These are phyloP conservation scores for Blastobotrys robertii DNA, from an alignment of 805 yeast species.

Conservation along the genomic window DNA sequence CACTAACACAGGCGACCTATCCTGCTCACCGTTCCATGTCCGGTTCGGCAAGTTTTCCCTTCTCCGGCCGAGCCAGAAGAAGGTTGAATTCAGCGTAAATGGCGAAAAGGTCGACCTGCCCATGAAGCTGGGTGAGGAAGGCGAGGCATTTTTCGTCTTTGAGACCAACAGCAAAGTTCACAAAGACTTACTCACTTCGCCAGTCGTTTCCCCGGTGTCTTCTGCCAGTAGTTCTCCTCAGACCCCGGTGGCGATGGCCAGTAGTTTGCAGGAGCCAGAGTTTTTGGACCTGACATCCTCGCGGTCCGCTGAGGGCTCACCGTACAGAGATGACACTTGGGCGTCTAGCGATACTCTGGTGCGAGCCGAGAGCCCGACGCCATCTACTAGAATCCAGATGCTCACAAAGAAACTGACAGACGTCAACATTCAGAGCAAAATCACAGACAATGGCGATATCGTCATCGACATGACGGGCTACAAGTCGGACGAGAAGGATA, in stretches of 20 bases:
- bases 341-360: background rate
- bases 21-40: slow-evolving; percentile 94
- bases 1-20: slow-evolving; percentile 39
- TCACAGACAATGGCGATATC: slow-evolving; percentile 83
- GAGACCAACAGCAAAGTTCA: slow-evolving; percentile 72
- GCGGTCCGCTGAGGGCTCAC: background rate
- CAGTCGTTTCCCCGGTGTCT: slow-evolving; percentile 63
- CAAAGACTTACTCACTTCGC: slow-evolving; percentile 70
- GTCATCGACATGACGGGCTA: slow-evolving; percentile 93
- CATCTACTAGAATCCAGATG: slow-evolving; percentile 40
- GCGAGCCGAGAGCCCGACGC: slow-evolving; percentile 11
- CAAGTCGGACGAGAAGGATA: slow-evolving; percentile 72
- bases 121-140: slow-evolving; percentile 95
- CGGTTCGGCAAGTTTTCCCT: slow-evolving; percentile 92
- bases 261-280: slow-evolving; percentile 37
- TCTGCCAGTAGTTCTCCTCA: slow-evolving; percentile 27
- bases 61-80: slow-evolving; percentile 89
- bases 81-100: slow-evolving; percentile 81
- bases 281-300: slow-evolving; percentile 33
- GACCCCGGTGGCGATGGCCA: slow-evolving; percentile 11
- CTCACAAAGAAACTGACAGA: slow-evolving; percentile 55
- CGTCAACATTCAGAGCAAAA: slow-evolving; percentile 76
- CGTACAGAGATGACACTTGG: too few relatives aligned
- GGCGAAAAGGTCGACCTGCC: slow-evolving; percentile 74
- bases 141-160: slow-evolving; percentile 95